A percentile compares a stretch with the other conserved stretches of the same genome.
Evolutionary conservation across 2,329 filamentous ascomycete species (phyloP).

Genomic region (Berkeleyomyces basicola): DNA sequence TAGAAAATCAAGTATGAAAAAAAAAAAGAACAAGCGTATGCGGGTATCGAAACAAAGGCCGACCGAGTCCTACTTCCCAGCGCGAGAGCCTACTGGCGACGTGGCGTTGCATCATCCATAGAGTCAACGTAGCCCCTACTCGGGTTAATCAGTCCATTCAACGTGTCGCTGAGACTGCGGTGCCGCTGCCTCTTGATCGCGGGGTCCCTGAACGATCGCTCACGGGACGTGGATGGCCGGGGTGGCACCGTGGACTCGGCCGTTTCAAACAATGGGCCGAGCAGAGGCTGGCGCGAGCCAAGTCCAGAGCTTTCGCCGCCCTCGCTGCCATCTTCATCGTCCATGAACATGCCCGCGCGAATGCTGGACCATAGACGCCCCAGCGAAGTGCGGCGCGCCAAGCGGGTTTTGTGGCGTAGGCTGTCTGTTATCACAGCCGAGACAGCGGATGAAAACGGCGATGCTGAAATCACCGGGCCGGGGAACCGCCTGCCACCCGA

Average conservation of each 20-base stretch:
- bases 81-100: background rate
- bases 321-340: conserved; percentile 26
- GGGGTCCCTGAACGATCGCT: background rate
- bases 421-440: conserved; percentile 41
- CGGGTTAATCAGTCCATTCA: conserved; percentile 24
- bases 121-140: background rate
- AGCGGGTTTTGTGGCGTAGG: conserved; percentile 27
- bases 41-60: background rate
- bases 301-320: background rate
- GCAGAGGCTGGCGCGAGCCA: conserved; percentile 7
- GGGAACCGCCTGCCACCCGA: conserved; percentile 25
- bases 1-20: conserved; percentile 6
- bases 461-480: conserved; percentile 40
- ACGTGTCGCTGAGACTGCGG: conserved; percentile 27
- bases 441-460: conserved; percentile 42
- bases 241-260: background rate
- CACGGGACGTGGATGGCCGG: conserved; percentile 10
- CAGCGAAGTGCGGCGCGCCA: conserved; percentile 27
- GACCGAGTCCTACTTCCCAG: background rate
- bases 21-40: background rate
- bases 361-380: conserved; percentile 33
- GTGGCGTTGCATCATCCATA: background rate
- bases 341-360: conserved; percentile 37
- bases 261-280: conserved; percentile 7
- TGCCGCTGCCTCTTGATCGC: conserved; percentile 19